phyloP scores from a whole-genome alignment of 345 rosid genomes.

The Dimocarpus longan region DNA sequence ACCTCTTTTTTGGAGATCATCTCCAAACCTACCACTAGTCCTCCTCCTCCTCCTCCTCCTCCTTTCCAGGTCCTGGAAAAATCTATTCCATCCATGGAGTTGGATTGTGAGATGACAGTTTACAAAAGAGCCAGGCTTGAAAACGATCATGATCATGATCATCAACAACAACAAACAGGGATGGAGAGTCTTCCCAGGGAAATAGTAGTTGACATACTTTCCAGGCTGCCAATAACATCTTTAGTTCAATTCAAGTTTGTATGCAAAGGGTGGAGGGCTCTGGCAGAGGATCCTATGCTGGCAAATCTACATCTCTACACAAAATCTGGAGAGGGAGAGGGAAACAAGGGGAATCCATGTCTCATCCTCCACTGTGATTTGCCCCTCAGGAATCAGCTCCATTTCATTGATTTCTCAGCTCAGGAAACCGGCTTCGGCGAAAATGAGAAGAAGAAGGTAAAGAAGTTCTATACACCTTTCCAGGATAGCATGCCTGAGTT shows the following conservation, averaged over 20 bases:
- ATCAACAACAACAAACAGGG: constrained; percentile 18
- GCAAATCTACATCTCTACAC: constrained; percentile 29
- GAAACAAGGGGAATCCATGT: constrained; percentile 32
- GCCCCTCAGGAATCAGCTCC: constrained; percentile 57
- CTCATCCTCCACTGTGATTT: constrained; percentile 65
- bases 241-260: constrained; percentile 58
- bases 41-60: not conserved
- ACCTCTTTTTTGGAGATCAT: not conserved
- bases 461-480: constrained; percentile 43
- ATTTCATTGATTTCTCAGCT: constrained; percentile 47
- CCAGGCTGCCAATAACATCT: constrained; percentile 61
- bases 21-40: constrained; percentile 1
- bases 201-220: constrained; percentile 58
- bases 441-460: constrained; percentile 33
- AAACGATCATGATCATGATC: constrained; percentile 14
- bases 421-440: not conserved
- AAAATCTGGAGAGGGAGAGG: constrained; percentile 9
- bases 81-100: constrained; percentile 35
- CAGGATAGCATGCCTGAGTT: constrained; percentile 47
- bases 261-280: constrained; percentile 48
- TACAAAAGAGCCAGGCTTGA: constrained; percentile 23
- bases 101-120: constrained; percentile 21
- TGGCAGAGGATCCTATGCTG: constrained; percentile 44
- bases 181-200: constrained; percentile 65
- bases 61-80: constrained; percentile 17